Base-by-base conservation (phyloP, 139 green algal species). In the Protoeuglena noctilucae region DNA sequence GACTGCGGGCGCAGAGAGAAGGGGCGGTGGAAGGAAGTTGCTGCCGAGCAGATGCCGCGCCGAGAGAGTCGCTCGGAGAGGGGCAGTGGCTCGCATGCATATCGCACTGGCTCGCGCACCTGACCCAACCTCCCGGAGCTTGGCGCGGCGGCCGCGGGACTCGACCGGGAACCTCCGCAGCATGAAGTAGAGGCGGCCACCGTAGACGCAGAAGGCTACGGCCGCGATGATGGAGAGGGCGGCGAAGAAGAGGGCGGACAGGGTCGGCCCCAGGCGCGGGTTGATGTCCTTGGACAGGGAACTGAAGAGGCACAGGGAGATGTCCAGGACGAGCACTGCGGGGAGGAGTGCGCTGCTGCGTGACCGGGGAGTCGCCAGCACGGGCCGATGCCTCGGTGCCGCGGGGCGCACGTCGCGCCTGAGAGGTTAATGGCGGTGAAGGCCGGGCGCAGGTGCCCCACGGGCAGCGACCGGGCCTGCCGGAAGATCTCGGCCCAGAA, bases 401-500 rank as follows among this genome's bases (percentile, higher is more conserved):
- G n/a, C n/a, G n/a, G n/a, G n/a, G n/a, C n/a, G n/a, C n/a, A n/a
- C n/a, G n/a, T n/a, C n/a, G n/a, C n/a, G n/a, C n/a, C n/a, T n/a
- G n/a, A n/a, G n/a, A n/a, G n/a, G 60, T 98, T 97, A 68, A 85
- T 64, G 29, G 64, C 71, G 18, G 94, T 51, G 62, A 95, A 97
- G 5, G 69, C 60, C 0, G 85, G 89, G 1, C 83, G 75, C 66
- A 97, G 69, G 0, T 64, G 66, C 14, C 57, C 61, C 2, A 76
- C 90, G 16, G 89, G 79, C 62, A 91, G 73, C 54, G 64, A 82
- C 30, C 80, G 72, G 0, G 87, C 89, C 59, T 98, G 90, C 56
- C 96, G 86, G 64, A 95, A 98, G 40, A 98, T 98, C 65, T 98
- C 90, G 16, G 88, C 89, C 87, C 87, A 98, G 57, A 98, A 98